Conservation (phyloP, 106 monocot genomes). For the Acanthochlamys bracteata region DNA sequence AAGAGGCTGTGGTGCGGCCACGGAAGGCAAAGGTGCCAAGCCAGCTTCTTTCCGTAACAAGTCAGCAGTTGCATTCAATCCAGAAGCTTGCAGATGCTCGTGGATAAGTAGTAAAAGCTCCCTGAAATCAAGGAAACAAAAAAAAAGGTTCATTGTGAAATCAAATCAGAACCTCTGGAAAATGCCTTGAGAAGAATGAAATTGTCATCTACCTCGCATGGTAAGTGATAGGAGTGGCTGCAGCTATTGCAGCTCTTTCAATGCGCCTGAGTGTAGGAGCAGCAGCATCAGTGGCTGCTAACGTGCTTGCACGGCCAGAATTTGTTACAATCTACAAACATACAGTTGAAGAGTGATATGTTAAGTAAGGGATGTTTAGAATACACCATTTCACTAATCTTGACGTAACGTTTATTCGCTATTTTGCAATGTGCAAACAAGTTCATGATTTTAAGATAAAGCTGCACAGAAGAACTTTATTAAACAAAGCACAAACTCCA, state of each 20-base stretch:
- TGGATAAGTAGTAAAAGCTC: slow-evolving; percentile 89
- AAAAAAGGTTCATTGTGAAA: background rate
- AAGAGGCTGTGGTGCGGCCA: slow-evolving; percentile 23
- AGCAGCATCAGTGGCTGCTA: slow-evolving; percentile 96
- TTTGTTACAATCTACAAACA: slow-evolving; percentile 73
- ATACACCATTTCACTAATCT: background rate
- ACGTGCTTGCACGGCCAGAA: slow-evolving; percentile 87
- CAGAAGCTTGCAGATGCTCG: slow-evolving; percentile 84
- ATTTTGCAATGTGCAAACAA: too few species aligned
- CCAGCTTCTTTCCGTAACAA: slow-evolving; percentile 79
- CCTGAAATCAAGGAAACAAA: slow-evolving; percentile 23
- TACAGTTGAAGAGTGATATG: background rate
- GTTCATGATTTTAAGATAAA: too few species aligned
- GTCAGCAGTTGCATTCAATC: slow-evolving; percentile 58
- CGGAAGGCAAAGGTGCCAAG: slow-evolving; percentile 52
- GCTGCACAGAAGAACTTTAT: too few species aligned
- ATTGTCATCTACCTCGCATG: slow-evolving; percentile 52
- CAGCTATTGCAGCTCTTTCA: slow-evolving; percentile 96
- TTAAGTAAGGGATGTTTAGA: background rate
- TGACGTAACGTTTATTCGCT: too few species aligned
- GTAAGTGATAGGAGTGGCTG: slow-evolving; percentile 94
- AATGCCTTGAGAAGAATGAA: background rate
- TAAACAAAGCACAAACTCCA: too few species aligned
- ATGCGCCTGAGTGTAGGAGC: slow-evolving; percentile 96
- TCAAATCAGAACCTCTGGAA: background rate